Evolutionary conservation across 2,329 filamentous ascomycete genomes (phyloP).

Genomic region (Pseudophaeomoniella oleicola): DNA sequence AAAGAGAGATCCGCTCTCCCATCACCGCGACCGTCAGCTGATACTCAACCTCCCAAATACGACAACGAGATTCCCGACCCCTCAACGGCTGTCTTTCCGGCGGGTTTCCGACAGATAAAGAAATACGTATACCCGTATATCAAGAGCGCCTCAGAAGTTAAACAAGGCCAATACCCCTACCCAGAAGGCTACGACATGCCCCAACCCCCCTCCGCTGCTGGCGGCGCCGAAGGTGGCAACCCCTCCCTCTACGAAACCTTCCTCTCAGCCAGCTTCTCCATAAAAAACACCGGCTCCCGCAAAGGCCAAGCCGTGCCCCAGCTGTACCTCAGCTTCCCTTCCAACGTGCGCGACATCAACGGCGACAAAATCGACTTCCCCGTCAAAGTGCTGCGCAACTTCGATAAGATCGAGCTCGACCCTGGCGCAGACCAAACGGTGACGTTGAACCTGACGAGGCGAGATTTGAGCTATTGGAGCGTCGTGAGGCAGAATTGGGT

Average conservation of each 20-base stretch:
- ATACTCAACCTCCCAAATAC: slow-evolving; percentile 38
- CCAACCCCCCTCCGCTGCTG: slow-evolving; percentile 44
- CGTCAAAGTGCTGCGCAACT: slow-evolving; percentile 52
- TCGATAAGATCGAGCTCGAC: slow-evolving; percentile 51
- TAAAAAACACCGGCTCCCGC: slow-evolving; percentile 11
- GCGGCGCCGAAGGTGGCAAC: slow-evolving; percentile 55
- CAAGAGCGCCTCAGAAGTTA: slow-evolving; percentile 31
- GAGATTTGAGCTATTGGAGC: slow-evolving; percentile 64
- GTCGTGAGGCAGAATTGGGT: slow-evolving; percentile 54
- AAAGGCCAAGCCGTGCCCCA: slow-evolving; percentile 13
- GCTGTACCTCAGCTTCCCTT: slow-evolving; percentile 16
- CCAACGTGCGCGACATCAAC: slow-evolving; percentile 23
- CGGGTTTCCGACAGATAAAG: slow-evolving; percentile 42
- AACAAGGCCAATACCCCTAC: slow-evolving; percentile 31
- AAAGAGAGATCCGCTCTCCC: slow-evolving; percentile 35
- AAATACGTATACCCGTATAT: slow-evolving; percentile 67
- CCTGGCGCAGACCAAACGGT: slow-evolving; percentile 40
- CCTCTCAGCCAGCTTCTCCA: slow-evolving; percentile 15
- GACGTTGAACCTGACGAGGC: slow-evolving; percentile 45
- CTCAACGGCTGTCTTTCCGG: slow-evolving; percentile 45
- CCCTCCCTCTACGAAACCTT: slow-evolving; percentile 48
- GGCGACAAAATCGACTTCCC: slow-evolving; percentile 49
- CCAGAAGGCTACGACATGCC: slow-evolving; percentile 39
- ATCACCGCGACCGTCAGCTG: slow-evolving; percentile 21
- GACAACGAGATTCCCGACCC: slow-evolving; percentile 39